phyloP scores from a whole-genome alignment of 768 basidiomycete species.

The Pleurotus platypus region DNA sequence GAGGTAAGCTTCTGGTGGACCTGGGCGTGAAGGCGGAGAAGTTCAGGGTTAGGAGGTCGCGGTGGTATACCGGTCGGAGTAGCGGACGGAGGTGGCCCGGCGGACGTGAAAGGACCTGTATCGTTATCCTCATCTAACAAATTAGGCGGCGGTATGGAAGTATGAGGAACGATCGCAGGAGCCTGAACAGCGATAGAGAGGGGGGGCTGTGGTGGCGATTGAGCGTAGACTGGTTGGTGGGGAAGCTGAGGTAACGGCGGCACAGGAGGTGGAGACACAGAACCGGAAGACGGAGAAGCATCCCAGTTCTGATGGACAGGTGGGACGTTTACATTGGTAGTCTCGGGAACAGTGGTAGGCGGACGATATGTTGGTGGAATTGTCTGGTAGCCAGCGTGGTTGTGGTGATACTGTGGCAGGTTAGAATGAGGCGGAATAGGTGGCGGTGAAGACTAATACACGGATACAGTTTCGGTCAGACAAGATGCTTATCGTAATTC shows the following conservation, averaged over 20 bases:
- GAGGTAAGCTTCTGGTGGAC: slow-evolving; percentile 73
- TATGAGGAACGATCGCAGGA: slow-evolving; percentile 11
- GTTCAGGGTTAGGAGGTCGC: slow-evolving; percentile 86
- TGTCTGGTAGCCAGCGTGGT: slow-evolving; percentile 7
- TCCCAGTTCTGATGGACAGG: slow-evolving; percentile 17
- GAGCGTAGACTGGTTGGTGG: slow-evolving; percentile 8
- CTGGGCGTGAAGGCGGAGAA: slow-evolving; percentile 73
- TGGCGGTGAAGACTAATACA: background rate
- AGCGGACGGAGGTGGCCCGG: slow-evolving; percentile 10
- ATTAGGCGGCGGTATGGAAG: slow-evolving; percentile 41
- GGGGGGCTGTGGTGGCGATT: slow-evolving; percentile 8
- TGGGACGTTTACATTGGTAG: slow-evolving; percentile 15
- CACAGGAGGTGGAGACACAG: slow-evolving; percentile 20
- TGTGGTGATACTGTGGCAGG: slow-evolving; percentile 11
- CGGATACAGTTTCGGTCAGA: slow-evolving; percentile 3
- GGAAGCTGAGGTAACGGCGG: slow-evolving; percentile 22
- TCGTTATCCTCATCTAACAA: slow-evolving; percentile 62
- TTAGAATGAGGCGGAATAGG: slow-evolving; percentile 10
- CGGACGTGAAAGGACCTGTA: slow-evolving; percentile 12
- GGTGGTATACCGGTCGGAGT: slow-evolving; percentile 43
- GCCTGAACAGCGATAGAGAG: slow-evolving; percentile 8
- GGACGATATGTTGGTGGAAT: slow-evolving; percentile 10
- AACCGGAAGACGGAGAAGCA: slow-evolving; percentile 21
- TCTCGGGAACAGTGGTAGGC: slow-evolving; percentile 12
- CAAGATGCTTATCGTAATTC: background rate